Evolutionary conservation across 768 basidiomycete genomes (phyloP).

Genomic region (Trametes meyenii): DNA sequence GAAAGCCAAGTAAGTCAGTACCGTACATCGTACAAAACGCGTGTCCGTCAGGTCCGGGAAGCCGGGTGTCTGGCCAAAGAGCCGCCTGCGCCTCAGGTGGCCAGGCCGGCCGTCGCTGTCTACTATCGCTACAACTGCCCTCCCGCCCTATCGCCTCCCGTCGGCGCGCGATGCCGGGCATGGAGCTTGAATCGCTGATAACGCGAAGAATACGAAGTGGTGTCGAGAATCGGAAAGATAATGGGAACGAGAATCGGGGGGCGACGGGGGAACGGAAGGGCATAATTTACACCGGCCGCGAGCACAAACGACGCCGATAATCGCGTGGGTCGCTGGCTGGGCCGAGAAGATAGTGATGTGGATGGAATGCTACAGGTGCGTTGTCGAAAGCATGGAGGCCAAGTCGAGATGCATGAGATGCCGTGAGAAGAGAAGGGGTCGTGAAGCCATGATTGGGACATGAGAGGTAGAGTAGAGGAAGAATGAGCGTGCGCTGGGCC

Average conservation of each 20-base stretch:
- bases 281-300: slow-evolving; percentile 18
- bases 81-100: slow-evolving; percentile 22
- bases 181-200: neutral
- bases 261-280: slow-evolving; percentile 7
- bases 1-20: neutral
- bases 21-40: slow-evolving; percentile 7
- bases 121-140: slow-evolving; percentile 19
- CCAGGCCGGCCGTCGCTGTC: neutral
- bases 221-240: neutral
- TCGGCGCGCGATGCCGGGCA: neutral
- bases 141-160: neutral
- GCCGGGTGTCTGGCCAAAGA: slow-evolving; percentile 9
- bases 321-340: neutral
- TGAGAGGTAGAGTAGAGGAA: neutral
- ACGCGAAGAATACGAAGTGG: neutral
- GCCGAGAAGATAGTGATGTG: neutral
- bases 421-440: neutral
- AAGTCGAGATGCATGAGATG: neutral
- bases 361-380: slow-evolving; percentile 1
- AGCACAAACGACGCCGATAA: neutral
- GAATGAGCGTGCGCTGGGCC: slow-evolving; percentile 14
- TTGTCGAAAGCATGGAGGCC: neutral
- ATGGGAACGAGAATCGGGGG: neutral
- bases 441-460: neutral
- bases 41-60: neutral